A percentile compares a stretch with the other conserved stretches of the same genome.
phyloP scores from a whole-genome alignment of 1,284 basidiomycete species.

The Cutaneotrichosporon daszewskae region DNA sequence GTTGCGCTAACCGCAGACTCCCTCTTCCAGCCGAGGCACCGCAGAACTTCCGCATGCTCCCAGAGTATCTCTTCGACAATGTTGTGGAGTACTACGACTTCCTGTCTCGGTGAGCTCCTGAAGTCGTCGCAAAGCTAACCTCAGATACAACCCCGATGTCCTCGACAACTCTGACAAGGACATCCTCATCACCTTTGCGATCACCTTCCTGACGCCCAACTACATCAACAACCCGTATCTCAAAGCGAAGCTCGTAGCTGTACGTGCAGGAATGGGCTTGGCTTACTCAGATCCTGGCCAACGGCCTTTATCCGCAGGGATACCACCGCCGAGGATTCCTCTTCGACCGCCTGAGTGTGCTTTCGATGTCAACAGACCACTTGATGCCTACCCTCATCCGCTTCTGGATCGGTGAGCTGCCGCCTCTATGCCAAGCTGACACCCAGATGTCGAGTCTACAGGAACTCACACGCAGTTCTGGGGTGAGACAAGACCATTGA shows the following conservation, averaged over 20 bases:
- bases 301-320: conserved; percentile 71
- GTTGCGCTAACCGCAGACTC: conserved; percentile 53
- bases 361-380: conserved; percentile 77
- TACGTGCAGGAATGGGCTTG: conserved; percentile 41
- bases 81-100: conserved; percentile 85
- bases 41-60: conserved; percentile 75
- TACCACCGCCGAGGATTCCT: conserved; percentile 72
- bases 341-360: conserved; percentile 73
- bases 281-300: conserved; percentile 65
- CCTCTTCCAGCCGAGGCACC: conserved; percentile 84
- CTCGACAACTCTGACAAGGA: conserved; percentile 76
- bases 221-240: conserved; percentile 99
- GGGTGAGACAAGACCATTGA: conserved; percentile 54
- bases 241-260: conserved; percentile 95
- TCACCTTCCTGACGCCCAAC: conserved; percentile 90
- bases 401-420: conserved; percentile 79
- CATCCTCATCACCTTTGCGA: conserved; percentile 80
- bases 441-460: conserved; percentile 87
- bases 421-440: conserved; percentile 2
- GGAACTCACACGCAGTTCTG: conserved; percentile 96
- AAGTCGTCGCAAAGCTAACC: neutral
- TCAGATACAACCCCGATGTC: conserved; percentile 68
- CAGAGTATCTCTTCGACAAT: conserved; percentile 93
- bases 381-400: conserved; percentile 88
- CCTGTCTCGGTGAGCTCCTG: conserved; percentile 62